These are phyloP conservation scores for Cryphonectria parasitica DNA, from an alignment of 2,329 filamentous ascomycete species.

Conservation along the genomic window DNA sequence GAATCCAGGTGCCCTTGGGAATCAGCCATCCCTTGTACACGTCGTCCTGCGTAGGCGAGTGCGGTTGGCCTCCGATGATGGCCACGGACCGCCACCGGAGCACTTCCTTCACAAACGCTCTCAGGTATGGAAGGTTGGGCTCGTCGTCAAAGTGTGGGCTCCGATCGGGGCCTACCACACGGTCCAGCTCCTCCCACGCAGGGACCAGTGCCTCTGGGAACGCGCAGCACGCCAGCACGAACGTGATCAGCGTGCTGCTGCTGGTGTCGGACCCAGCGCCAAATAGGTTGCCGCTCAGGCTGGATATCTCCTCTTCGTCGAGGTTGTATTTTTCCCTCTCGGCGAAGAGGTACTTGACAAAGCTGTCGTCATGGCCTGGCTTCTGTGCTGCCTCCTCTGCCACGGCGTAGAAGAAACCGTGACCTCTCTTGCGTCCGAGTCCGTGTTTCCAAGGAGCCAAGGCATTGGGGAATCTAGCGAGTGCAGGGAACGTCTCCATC, in stretches of 20 bases:
- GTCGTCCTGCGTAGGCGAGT: slow-evolving; percentile 52
- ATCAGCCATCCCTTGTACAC: slow-evolving; percentile 53
- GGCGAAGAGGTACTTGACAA: slow-evolving; percentile 51
- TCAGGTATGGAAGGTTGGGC: slow-evolving; percentile 54
- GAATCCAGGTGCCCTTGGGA: slow-evolving; percentile 53
- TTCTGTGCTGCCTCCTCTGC: slow-evolving; percentile 53
- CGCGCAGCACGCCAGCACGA: slow-evolving; percentile 54
- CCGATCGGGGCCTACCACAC: slow-evolving; percentile 51
- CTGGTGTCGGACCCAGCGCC: slow-evolving; percentile 55
- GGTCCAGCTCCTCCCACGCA: slow-evolving; percentile 57
- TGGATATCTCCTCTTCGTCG: slow-evolving; percentile 48
- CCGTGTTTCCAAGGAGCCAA: slow-evolving; percentile 56
- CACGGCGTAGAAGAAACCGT: slow-evolving; percentile 56
- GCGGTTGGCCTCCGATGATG: slow-evolving; percentile 55
- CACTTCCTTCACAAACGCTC: slow-evolving; percentile 58
- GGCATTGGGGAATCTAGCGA: slow-evolving; percentile 52
- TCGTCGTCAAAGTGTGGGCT: slow-evolving; percentile 54
- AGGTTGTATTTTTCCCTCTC: slow-evolving; percentile 52
- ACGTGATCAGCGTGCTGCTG: slow-evolving; percentile 50
- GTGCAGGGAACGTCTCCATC: slow-evolving; percentile 57
- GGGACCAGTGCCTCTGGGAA: slow-evolving; percentile 51
- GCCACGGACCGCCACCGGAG: slow-evolving; percentile 59
- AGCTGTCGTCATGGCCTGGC: slow-evolving; percentile 42
- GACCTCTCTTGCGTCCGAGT: slow-evolving; percentile 49
- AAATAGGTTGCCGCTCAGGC: slow-evolving; percentile 52